These are phyloP conservation scores for carrot (Daucus carota) DNA, from an alignment of 129 eudicot species.

Conservation along the genomic window DNA sequence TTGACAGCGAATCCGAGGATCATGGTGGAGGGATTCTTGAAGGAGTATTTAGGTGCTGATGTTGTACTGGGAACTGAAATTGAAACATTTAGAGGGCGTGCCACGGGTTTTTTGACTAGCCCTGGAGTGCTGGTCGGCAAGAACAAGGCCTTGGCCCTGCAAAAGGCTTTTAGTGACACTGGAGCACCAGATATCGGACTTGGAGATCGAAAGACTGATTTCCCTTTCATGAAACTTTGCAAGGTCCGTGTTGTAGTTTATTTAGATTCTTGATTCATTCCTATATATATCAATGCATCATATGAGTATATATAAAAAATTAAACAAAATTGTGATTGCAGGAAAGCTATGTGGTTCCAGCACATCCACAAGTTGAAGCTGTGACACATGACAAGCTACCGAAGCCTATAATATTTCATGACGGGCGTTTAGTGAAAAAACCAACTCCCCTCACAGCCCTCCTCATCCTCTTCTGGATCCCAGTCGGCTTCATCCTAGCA, in stretches of 20 bases:
- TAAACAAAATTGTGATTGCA: conserved; percentile 10
- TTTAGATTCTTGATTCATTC: background rate
- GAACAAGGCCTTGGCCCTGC: conserved; percentile 46
- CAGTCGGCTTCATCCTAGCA: conserved; percentile 52
- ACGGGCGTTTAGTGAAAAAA: conserved; percentile 60
- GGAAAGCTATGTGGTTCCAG: conserved; percentile 56
- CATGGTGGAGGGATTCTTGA: conserved; percentile 60
- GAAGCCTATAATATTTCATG: conserved; percentile 66
- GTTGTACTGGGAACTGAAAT: conserved; percentile 66
- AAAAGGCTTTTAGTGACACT: conserved; percentile 27
- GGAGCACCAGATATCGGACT: conserved; percentile 44
- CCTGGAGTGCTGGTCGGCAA: conserved; percentile 55
- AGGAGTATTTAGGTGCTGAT: conserved; percentile 55
- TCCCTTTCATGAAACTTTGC: conserved; percentile 60
- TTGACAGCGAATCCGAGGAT: conserved; percentile 64
- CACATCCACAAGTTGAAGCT: conserved; percentile 30
- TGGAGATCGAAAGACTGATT: conserved; percentile 59
- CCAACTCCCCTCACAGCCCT: conserved; percentile 52
- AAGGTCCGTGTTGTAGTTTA: conserved; percentile 27
- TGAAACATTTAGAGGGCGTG: conserved; percentile 31
- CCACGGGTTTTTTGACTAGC: conserved; percentile 45
- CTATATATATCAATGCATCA: background rate
- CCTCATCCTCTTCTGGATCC: conserved; percentile 53
- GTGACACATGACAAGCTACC: conserved; percentile 51
- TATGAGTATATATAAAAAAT: too few relatives aligned